A percentile compares a stretch with the other conserved stretches of the same genome.
These are phyloP conservation scores for Primulina huaijiensis DNA, from an alignment of 257 asterid species.

Conservation along the genomic window DNA sequence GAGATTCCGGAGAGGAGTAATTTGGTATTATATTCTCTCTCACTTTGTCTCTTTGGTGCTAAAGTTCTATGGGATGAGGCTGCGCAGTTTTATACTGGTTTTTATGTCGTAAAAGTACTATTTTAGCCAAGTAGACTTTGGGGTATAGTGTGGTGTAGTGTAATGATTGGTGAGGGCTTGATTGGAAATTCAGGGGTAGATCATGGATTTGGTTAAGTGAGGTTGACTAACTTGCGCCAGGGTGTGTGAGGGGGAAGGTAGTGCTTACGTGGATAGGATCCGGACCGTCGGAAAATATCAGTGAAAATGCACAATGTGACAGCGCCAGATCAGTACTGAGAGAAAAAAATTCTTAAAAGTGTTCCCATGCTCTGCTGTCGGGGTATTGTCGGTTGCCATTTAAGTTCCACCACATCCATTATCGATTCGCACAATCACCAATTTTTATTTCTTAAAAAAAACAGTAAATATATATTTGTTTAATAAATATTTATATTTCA, in stretches of 20 bases:
- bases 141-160: background rate
- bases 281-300: slow-evolving; percentile 10
- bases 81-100: slow-evolving; percentile 32
- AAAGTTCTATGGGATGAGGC: slow-evolving; percentile 41
- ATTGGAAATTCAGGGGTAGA: slow-evolving; percentile 23
- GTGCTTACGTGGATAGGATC: slow-evolving; percentile 26
- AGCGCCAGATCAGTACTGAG: background rate
- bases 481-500: no score
- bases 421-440: background rate
- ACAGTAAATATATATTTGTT: no score
- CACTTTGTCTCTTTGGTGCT: slow-evolving; percentile 28
- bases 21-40: slow-evolving; percentile 16
- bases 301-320: background rate
- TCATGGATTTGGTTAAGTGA: slow-evolving; percentile 27
- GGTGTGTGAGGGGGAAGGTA: slow-evolving; percentile 8
- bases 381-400: background rate
- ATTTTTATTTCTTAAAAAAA: no score
- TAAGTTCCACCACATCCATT: background rate
- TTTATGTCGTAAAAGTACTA: background rate
- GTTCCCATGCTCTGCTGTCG: background rate
- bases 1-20: slow-evolving; percentile 27
- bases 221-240: slow-evolving; percentile 44
- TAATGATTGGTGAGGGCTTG: slow-evolving; percentile 32
- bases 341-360: background rate
- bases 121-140: slow-evolving; percentile 32